A percentile compares a stretch with the other conserved stretches of the same genome.
Evolutionary conservation across 2,329 filamentous ascomycete species (phyloP).

Genomic region (Polychaeton citri): DNA sequence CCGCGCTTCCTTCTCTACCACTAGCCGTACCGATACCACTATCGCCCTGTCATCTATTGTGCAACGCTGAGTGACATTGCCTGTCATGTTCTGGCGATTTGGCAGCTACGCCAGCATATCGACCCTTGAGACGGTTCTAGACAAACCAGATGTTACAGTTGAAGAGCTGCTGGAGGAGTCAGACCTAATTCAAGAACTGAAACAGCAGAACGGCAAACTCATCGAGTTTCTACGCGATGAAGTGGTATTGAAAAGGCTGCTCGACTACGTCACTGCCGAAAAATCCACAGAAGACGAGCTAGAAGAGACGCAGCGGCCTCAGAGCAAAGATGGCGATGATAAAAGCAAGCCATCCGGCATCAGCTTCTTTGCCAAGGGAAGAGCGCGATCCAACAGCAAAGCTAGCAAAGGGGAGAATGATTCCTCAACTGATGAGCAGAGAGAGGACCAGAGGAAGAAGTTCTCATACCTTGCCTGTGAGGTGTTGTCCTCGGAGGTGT

Average conservation of each 20-base stretch:
- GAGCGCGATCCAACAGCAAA: slow-evolving; percentile 31
- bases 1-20: neutral
- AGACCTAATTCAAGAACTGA: slow-evolving; percentile 92
- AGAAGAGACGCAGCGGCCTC: slow-evolving; percentile 18
- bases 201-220: slow-evolving; percentile 94
- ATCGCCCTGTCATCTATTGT: no score
- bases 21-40: no score
- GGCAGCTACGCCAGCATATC: slow-evolving; percentile 97
- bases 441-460: slow-evolving; percentile 81
- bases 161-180: slow-evolving; percentile 94
- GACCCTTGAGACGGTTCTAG: slow-evolving; percentile 89
- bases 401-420: slow-evolving; percentile 24
- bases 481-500: slow-evolving; percentile 86
- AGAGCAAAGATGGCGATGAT: slow-evolving; percentile 34
- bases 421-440: slow-evolving; percentile 49
- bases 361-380: slow-evolving; percentile 32
- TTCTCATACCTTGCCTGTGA: slow-evolving; percentile 91
- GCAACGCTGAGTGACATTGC: no score
- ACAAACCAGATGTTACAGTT: slow-evolving; percentile 85
- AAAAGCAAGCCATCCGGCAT: slow-evolving; percentile 28
- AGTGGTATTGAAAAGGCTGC: slow-evolving; percentile 65
- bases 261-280: slow-evolving; percentile 83
- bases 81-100: slow-evolving; percentile 95
- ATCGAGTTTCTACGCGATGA: slow-evolving; percentile 91
- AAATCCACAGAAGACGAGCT: slow-evolving; percentile 39